Conservation (phyloP, 306 rosid genomes). For the Quercus suber region DNA sequence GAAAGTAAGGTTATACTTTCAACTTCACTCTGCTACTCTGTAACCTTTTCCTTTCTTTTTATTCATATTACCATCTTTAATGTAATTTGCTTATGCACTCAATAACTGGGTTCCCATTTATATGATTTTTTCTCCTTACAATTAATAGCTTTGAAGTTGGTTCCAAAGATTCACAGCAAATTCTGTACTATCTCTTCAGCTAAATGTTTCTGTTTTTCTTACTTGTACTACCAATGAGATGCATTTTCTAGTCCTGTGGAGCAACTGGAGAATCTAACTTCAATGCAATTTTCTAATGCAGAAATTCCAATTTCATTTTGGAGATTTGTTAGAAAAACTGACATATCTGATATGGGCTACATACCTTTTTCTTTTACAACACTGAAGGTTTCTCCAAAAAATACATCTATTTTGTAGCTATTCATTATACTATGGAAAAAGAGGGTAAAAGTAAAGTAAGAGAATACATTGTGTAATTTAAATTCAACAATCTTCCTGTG, state of each 20-base stretch:
- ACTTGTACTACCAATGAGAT: background rate
- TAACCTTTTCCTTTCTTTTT: background rate
- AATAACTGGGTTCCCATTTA: no score
- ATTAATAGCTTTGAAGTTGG: background rate
- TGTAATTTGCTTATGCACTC: no score
- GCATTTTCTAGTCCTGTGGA: background rate
- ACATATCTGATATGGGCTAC: background rate
- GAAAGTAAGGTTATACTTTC: conserved; percentile 24
- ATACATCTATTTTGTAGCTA: no score
- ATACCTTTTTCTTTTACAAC: no score
- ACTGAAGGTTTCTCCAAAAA: background rate
- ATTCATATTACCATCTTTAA: background rate
- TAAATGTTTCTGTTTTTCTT: background rate
- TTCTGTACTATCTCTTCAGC: background rate
- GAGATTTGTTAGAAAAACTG: background rate
- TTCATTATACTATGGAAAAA: no score
- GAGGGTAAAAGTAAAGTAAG: no score
- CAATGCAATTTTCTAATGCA: background rate
- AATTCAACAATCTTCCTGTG: no score
- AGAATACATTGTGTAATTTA: no score
- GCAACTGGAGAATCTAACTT: background rate
- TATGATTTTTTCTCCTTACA: no score
- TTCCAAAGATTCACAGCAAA: background rate
- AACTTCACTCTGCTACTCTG: background rate
- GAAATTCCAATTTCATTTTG: background rate